These are phyloP conservation scores for Citrullus mucosospermus DNA, from an alignment of 306 rosid species.

Conservation along the genomic window DNA sequence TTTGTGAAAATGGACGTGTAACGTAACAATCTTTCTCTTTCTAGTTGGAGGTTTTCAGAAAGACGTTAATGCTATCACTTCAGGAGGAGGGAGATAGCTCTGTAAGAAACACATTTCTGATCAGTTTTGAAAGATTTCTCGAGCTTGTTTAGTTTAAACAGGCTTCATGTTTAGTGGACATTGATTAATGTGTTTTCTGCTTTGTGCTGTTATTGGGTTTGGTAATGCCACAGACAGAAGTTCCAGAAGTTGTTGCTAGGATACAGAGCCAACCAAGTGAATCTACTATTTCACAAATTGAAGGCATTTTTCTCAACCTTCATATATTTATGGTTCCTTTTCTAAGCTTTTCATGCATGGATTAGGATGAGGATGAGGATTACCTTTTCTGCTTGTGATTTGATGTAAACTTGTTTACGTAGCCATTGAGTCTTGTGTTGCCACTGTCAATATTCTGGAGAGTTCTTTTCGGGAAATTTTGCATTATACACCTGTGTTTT, in stretches of 20 bases:
- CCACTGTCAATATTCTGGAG: neutral
- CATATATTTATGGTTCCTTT: neutral
- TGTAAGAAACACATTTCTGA: constrained; percentile 22
- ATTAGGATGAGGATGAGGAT: neutral
- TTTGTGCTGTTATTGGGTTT: neutral
- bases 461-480: neutral
- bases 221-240: constrained; percentile 24
- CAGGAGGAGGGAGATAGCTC: constrained; percentile 48
- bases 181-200: neutral
- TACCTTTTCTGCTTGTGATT: neutral
- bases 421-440: neutral
- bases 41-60: constrained; percentile 85
- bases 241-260: constrained; percentile 32
- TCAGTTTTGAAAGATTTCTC: neutral
- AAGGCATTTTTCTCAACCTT: constrained; percentile 28
- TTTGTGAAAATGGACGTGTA: no score
- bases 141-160: neutral
- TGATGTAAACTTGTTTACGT: neutral
- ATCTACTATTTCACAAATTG: constrained; percentile 32
- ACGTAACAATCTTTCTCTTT: neutral
- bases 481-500: neutral
- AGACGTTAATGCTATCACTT: constrained; percentile 79
- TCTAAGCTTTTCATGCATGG: neutral
- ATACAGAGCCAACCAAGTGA: constrained; percentile 29
- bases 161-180: constrained; percentile 1